Conservation (phyloP, 1,284 basidiomycete genomes). For the Phellopilus nigrolimitatus region DNA sequence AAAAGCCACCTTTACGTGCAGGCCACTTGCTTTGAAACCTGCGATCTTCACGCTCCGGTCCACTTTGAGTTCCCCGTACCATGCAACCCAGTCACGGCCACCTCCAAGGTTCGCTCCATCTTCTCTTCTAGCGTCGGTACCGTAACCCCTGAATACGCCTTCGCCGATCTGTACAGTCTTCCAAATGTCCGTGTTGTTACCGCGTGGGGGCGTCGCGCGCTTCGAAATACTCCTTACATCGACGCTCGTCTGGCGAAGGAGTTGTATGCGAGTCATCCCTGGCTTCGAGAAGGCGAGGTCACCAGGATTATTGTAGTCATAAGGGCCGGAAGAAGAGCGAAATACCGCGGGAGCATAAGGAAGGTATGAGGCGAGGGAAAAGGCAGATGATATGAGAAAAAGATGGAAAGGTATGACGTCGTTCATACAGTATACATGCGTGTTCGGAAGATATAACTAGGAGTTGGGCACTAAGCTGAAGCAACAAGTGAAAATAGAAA, state of each 20-base stretch:
- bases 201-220: slow-evolving; percentile 23
- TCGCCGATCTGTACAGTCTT: slow-evolving; percentile 56
- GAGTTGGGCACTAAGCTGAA: neutral
- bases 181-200: slow-evolving; percentile 68
- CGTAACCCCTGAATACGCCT: slow-evolving; percentile 41
- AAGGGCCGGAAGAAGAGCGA: slow-evolving; percentile 22
- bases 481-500: neutral
- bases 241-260: slow-evolving; percentile 62
- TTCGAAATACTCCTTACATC: slow-evolving; percentile 50
- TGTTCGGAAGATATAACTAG: slow-evolving; percentile 50
- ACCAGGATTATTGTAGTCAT: slow-evolving; percentile 13
- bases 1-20: slow-evolving; percentile 51
- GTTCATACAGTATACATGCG: slow-evolving; percentile 51
- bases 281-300: slow-evolving; percentile 34
- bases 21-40: slow-evolving; percentile 60
- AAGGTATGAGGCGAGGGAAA: slow-evolving; percentile 54
- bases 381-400: slow-evolving; percentile 47
- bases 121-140: neutral
- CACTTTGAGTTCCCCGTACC: slow-evolving; percentile 55
- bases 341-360: slow-evolving; percentile 47
- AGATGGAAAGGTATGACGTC: slow-evolving; percentile 64
- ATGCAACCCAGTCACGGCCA: slow-evolving; percentile 54
- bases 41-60: slow-evolving; percentile 43
- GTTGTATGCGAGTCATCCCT: slow-evolving; percentile 45
- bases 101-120: slow-evolving; percentile 32